Percentiles rank a stretch among this genome's conserved stretches.
These are phyloP conservation scores for Daldinia loculata DNA, from an alignment of 495 filamentous ascomycete genomes.

Conservation along the genomic window DNA sequence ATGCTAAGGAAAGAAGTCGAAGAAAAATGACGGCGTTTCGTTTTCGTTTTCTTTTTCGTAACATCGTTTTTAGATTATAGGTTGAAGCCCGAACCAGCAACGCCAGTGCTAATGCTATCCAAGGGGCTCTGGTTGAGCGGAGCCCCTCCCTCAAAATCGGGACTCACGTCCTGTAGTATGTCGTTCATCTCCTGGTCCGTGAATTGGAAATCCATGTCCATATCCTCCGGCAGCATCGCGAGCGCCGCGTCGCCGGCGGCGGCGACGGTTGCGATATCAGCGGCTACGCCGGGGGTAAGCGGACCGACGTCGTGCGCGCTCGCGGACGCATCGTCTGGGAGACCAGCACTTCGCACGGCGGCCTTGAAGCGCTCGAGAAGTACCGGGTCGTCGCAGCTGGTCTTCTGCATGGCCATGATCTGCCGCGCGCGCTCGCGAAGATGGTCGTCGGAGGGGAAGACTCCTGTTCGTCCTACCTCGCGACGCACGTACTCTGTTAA, in stretches of 20 bases:
- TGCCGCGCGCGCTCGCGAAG: slow-evolving; percentile 53
- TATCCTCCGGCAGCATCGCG: slow-evolving; percentile 27
- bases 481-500: slow-evolving; percentile 52
- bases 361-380: slow-evolving; percentile 60
- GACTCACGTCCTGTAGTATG: slow-evolving; percentile 49
- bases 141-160: slow-evolving; percentile 20
- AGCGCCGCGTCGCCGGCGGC: slow-evolving; percentile 18
- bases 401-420: slow-evolving; percentile 52
- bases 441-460: slow-evolving; percentile 53
- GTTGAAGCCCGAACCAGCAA: slow-evolving; percentile 6
- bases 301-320: neutral
- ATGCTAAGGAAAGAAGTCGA: slow-evolving; percentile 13
- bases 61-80: slow-evolving; percentile 9
- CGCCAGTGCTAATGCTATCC: neutral
- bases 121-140: slow-evolving; percentile 9
- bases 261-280: slow-evolving; percentile 22
- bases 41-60: neutral
- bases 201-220: slow-evolving; percentile 47
- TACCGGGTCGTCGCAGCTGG: slow-evolving; percentile 58
- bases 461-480: slow-evolving; percentile 34
- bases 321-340: neutral
- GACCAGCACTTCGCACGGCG: slow-evolving; percentile 36
- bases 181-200: slow-evolving; percentile 52
- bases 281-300: slow-evolving; percentile 17
- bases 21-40: slow-evolving; percentile 2